Evolutionary conservation across 306 rosid species (phyloP).

Genomic region (Malus asiatica): DNA sequence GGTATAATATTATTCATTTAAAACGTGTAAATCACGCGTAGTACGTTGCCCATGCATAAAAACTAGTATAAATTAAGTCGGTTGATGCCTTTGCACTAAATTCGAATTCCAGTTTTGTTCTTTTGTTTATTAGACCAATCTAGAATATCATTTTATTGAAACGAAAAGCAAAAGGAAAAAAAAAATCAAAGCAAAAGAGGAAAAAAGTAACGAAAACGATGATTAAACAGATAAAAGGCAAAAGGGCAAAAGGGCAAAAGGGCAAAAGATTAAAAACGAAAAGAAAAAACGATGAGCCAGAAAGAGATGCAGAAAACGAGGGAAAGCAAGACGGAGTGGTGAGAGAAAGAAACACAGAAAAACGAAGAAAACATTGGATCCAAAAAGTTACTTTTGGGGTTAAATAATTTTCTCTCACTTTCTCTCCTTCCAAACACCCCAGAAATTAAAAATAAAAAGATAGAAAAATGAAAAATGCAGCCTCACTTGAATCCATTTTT

Average conservation of each 20-base stretch:
- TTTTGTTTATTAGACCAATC: too few relatives aligned
- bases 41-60: too few relatives aligned
- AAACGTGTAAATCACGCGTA: fast-evolving
- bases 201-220: not conserved
- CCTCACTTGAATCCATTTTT: not conserved
- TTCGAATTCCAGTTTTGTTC: not conserved
- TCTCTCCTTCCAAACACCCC: slow-evolving; percentile 45
- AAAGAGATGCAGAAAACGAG: not conserved
- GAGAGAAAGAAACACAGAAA: not conserved
- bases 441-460: not conserved
- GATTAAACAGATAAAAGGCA: not conserved
- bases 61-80: too few relatives aligned
- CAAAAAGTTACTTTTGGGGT: slow-evolving; percentile 21
- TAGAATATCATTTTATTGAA: not conserved
- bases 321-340: slow-evolving; percentile 15
- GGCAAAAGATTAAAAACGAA: not conserved
- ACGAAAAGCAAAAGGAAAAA: not conserved
- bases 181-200: not conserved
- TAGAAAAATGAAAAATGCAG: not conserved
- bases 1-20: too few relatives aligned
- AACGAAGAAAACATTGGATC: slow-evolving; percentile 36
- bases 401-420: slow-evolving; percentile 11
- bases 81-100: not conserved
- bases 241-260: not conserved
- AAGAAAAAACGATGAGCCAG: not conserved